Evolutionary conservation across 176 grass and related monocot species (phyloP), one percentile per base, ranked within the genome.

Genomic region (Paspalum vaginatum): DNA sequence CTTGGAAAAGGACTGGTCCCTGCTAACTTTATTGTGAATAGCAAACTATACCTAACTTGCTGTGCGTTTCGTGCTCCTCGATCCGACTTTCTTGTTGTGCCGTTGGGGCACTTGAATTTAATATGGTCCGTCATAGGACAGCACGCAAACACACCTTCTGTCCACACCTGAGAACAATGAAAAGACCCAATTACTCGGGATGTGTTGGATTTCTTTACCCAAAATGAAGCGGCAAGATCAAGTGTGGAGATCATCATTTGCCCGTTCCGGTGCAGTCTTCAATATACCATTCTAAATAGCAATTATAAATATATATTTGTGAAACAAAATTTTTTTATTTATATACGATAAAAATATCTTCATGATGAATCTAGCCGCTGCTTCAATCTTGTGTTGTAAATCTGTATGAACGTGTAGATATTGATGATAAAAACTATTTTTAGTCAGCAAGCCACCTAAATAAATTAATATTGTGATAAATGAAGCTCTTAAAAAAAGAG

Each of bases 11-110:
- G 32, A 80, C 81, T 89, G 92, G 88, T 84, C 83, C 88, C 86
- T 62, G 38, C 24, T 38, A 75, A 72, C 88, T 91, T 91, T 94
- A 86, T 86, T 74, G 78, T 91, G 70, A 81, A 86, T 15, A 86
- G 88, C 64, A 83, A 86, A 71, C 69, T 61, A 80, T 68, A 65
- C 74, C 10, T 27, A 67, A 71, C 40, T 75, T 86, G 52, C 7
- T 83, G 10, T 61, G 61, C 71, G 2, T 93, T 91, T 88, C 81
- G 80, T 72, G 79, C 81, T 86, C 70, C 74, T 69, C 12, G 22
- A 86, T 70, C 82, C 83, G 86, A 88, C 85, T 77, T 86, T 81
- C 65, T 65, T 75, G 63, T 22, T 67, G 11, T 78, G 75, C 74
- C 71, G 61, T 81, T 86, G 70, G 88, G 52, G 72, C 53, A 42